Conservation (phyloP, 2,329 filamentous ascomycete species). For the Penicillium digitatum region DNA sequence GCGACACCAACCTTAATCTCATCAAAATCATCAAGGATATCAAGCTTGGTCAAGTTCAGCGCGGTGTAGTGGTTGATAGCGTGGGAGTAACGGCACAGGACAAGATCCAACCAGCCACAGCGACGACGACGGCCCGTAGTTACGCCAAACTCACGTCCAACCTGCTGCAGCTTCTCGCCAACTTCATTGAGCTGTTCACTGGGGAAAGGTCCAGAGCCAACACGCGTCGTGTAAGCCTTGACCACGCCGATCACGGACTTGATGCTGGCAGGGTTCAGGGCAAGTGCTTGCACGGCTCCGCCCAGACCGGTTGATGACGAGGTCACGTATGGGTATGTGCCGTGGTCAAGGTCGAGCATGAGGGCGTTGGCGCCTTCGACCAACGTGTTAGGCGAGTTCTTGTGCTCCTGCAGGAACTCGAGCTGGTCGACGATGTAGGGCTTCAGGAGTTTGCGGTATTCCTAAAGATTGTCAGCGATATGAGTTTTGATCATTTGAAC, state of each 20-base stretch:
- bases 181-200: constrained; percentile 57
- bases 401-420: constrained; percentile 53
- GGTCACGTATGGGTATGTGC: constrained; percentile 50
- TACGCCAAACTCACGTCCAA: constrained; percentile 55
- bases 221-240: constrained; percentile 62
- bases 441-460: constrained; percentile 37
- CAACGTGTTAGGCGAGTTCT: constrained; percentile 54
- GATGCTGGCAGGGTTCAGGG: constrained; percentile 55
- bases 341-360: constrained; percentile 57
- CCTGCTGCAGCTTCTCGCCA: constrained; percentile 55
- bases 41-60: constrained; percentile 62
- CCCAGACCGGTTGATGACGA: constrained; percentile 48
- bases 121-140: constrained; percentile 60
- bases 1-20: constrained; percentile 59
- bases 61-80: constrained; percentile 52
- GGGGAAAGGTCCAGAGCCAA: constrained; percentile 59
- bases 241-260: constrained; percentile 60
- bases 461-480: constrained; percentile 19
- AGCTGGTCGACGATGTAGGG: constrained; percentile 46
- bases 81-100: constrained; percentile 61
- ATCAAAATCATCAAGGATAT: constrained; percentile 61
- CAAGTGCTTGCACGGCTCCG: constrained; percentile 55
- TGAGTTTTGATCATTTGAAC: not conserved
- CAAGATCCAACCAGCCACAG: constrained; percentile 63
- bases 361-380: constrained; percentile 63